Evolutionary conservation across 1,284 basidiomycete species (phyloP).

Genomic region (Cutaneotrichosporon cyanovorans): DNA sequence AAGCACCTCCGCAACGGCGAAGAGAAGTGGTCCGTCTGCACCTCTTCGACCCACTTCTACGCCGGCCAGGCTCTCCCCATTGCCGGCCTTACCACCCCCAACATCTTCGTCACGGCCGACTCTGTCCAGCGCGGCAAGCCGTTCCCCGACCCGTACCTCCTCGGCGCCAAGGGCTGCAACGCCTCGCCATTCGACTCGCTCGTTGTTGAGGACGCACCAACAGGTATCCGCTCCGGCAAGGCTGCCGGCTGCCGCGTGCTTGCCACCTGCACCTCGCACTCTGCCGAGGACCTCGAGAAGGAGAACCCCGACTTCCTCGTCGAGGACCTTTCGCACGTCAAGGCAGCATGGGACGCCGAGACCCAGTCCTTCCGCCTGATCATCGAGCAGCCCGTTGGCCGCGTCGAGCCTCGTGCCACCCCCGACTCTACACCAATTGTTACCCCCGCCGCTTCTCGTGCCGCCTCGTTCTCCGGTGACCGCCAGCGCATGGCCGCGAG

Average conservation of each 20-base stretch:
- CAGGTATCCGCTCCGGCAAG: conserved; percentile 47
- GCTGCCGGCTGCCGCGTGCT: conserved; percentile 47
- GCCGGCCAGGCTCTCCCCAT: conserved; percentile 45
- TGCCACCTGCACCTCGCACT: conserved; percentile 48
- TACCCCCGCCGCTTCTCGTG: conserved; percentile 42
- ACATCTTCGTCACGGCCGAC: conserved; percentile 48
- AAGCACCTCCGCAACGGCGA: conserved; percentile 33
- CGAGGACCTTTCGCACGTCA: conserved; percentile 43
- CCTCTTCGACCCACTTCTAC: conserved; percentile 44
- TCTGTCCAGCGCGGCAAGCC: conserved; percentile 48
- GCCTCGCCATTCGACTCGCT: conserved; percentile 44
- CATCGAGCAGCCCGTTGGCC: conserved; percentile 45
- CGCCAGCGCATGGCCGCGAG: conserved; percentile 12
- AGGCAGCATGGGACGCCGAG: conserved; percentile 37
- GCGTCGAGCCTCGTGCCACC: conserved; percentile 36
- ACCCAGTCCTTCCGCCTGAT: conserved; percentile 40
- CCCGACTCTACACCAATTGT: conserved; percentile 45
- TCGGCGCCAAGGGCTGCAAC: conserved; percentile 44
- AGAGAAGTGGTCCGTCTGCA: conserved; percentile 46
- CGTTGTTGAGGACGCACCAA: conserved; percentile 49
- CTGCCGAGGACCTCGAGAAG: conserved; percentile 43
- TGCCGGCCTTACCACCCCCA: conserved; percentile 43
- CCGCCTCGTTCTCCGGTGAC: conserved; percentile 38
- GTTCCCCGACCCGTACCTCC: conserved; percentile 49
- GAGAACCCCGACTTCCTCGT: conserved; percentile 48